phyloP scores from a whole-genome alignment of 1,284 basidiomycete genomes.

The Pseudozyma thailandica region DNA sequence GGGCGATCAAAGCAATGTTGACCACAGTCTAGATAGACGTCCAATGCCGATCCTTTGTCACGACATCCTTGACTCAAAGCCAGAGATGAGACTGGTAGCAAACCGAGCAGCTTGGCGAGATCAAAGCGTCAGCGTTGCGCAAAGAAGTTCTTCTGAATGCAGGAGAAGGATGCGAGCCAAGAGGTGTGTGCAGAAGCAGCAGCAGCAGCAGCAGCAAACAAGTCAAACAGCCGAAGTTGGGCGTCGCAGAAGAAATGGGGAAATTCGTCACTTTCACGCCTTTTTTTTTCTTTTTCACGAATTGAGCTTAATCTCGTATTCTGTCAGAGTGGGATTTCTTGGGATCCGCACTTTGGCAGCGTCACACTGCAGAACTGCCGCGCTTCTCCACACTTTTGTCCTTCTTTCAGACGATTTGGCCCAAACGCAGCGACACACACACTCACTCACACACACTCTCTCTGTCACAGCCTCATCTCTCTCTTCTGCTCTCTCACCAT shows the following conservation, averaged over 20 bases:
- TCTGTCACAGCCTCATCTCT: background rate
- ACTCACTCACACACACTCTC: background rate
- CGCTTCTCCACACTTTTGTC: background rate
- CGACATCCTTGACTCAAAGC: too few relatives aligned
- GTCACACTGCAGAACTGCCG: background rate
- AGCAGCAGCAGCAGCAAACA: background rate
- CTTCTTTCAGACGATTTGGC: background rate
- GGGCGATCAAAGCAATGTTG: too few relatives aligned
- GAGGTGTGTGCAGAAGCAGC: background rate
- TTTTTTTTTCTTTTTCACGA: background rate
- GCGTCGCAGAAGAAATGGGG: constrained; percentile 3
- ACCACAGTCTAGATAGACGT: too few relatives aligned
- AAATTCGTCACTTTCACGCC: constrained; percentile 3
- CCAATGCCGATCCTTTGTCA: too few relatives aligned
- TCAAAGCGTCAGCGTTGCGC: too few relatives aligned
- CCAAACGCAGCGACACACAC: background rate
- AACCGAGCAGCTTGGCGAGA: too few relatives aligned
- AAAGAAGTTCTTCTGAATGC: constrained; percentile 10
- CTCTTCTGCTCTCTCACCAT: background rate
- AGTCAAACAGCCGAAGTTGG: background rate
- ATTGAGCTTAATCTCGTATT: too few relatives aligned
- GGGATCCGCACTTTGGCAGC: background rate
- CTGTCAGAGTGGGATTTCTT: too few relatives aligned
- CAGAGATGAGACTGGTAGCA: too few relatives aligned
- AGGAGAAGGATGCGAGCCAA: background rate